These are phyloP conservation scores for Cordyceps cicadae DNA, from an alignment of 2,329 filamentous ascomycete genomes.

Conservation along the genomic window DNA sequence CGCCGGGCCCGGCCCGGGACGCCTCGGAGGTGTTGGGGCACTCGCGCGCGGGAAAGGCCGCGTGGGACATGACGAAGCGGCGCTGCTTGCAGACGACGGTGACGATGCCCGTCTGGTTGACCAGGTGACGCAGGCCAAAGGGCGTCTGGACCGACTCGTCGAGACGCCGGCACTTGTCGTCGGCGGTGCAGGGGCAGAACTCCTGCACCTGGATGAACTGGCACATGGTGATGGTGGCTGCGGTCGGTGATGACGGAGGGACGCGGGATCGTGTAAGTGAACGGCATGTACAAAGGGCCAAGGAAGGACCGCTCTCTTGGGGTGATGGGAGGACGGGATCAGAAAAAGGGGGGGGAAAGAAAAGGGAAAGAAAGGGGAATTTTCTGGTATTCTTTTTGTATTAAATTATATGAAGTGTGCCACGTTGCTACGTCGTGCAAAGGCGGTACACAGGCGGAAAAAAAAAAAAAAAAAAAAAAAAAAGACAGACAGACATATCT, in stretches of 20 bases:
- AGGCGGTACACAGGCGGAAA: neutral
- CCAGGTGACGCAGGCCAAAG: neutral
- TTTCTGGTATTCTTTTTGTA: neutral
- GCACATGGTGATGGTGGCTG: neutral
- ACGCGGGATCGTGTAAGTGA: neutral
- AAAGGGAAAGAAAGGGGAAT: neutral
- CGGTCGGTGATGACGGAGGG: neutral
- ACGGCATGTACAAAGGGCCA: neutral
- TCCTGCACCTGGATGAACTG: slow-evolving; percentile 7
- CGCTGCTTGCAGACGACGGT: slow-evolving; percentile 1
- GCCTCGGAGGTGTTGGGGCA: slow-evolving; percentile 4
- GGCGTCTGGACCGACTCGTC: neutral
- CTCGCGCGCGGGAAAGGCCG: neutral
- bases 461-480: too few relatives aligned
- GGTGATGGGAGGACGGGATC: too few relatives aligned
- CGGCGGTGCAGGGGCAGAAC: slow-evolving; percentile 1
- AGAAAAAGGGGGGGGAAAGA: too few relatives aligned
- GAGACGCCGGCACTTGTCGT: neutral
- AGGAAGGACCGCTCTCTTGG: neutral
- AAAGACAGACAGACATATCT: too few relatives aligned
- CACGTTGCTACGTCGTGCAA: neutral
- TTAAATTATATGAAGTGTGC: neutral
- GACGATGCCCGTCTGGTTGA: neutral
- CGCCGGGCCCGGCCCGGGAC: neutral
- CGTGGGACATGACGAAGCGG: slow-evolving; percentile 4